Evolutionary conservation across 2,329 filamentous ascomycete species (phyloP).

Genomic region (Waltergamsia citrina): DNA sequence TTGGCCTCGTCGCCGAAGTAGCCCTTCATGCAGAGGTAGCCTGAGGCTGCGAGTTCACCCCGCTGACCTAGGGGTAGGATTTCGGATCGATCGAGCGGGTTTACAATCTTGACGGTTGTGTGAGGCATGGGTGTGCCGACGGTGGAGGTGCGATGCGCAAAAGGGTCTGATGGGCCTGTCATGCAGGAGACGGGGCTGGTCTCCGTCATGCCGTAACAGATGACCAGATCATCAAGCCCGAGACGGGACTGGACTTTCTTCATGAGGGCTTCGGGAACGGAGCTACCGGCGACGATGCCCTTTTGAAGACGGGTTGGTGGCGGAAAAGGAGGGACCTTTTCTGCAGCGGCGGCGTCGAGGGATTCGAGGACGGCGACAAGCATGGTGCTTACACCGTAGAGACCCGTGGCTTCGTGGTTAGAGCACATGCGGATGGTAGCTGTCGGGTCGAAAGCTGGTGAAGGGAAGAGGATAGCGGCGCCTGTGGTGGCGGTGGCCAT

Average conservation of each 20-base stretch:
- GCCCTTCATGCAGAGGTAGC: constrained; percentile 84
- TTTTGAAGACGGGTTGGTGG: constrained; percentile 48
- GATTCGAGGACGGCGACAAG: constrained; percentile 80
- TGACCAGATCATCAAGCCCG: constrained; percentile 75
- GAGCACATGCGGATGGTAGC: constrained; percentile 54
- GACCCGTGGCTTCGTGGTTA: constrained; percentile 46
- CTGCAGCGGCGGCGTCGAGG: constrained; percentile 36
- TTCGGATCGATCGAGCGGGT: constrained; percentile 46
- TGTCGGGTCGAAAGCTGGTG: constrained; percentile 74
- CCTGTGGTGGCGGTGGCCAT: constrained; percentile 85
- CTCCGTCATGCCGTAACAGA: constrained; percentile 96
- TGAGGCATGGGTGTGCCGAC: constrained; percentile 82
- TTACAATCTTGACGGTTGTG: constrained; percentile 67
- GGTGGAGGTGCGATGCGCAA: constrained; percentile 61
- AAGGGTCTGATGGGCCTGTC: constrained; percentile 69
- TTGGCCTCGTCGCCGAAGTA: constrained; percentile 70
- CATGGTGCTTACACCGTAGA: constrained; percentile 94
- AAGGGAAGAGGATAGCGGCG: constrained; percentile 73
- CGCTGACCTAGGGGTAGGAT: constrained; percentile 55
- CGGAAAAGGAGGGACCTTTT: constrained; percentile 9
- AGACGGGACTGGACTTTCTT: constrained; percentile 60
- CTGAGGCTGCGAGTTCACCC: constrained; percentile 75
- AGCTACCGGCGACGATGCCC: constrained; percentile 84
- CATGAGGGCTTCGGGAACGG: constrained; percentile 80
- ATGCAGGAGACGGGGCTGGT: constrained; percentile 71